These are phyloP conservation scores for Nelumbo lutea DNA, from an alignment of 164 flowering plant genomes.

Conservation along the genomic window DNA sequence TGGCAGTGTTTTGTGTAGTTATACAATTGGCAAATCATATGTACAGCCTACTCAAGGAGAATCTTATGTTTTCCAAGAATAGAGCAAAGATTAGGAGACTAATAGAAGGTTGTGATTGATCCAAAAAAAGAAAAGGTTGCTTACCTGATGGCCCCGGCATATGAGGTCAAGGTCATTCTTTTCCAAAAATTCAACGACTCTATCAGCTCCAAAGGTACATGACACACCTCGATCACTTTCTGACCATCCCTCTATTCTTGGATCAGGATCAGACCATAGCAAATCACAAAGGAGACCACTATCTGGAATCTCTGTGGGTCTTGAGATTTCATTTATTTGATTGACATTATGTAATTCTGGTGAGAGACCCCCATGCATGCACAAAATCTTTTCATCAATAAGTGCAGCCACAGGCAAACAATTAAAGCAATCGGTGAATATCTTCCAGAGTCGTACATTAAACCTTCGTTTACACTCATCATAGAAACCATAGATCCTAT, in stretches of 20 bases:
- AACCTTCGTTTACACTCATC: constrained; percentile 59
- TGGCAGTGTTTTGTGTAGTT: neutral
- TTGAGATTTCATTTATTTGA: constrained; percentile 32
- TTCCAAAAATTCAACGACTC: constrained; percentile 38
- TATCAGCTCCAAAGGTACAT: constrained; percentile 43
- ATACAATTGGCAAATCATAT: too few relatives aligned
- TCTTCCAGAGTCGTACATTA: constrained; percentile 55
- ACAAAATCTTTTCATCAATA: constrained; percentile 40
- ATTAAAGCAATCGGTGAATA: constrained; percentile 53
- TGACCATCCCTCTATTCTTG: constrained; percentile 37
- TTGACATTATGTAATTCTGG: constrained; percentile 36
- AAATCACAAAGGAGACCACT: constrained; percentile 47
- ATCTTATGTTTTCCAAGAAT: neutral
- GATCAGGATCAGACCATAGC: constrained; percentile 55
- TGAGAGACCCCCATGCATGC: constrained; percentile 58
- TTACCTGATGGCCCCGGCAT: constrained; percentile 57
- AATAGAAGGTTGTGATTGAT: neutral
- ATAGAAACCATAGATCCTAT: constrained; percentile 53
- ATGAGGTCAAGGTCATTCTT: constrained; percentile 46
- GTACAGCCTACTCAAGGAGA: too few relatives aligned
- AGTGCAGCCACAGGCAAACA: constrained; percentile 53
- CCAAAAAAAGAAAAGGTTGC: neutral
- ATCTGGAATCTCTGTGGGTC: constrained; percentile 53
- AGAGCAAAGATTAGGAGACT: neutral
- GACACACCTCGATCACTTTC: constrained; percentile 50